phyloP scores from a whole-genome alignment of 23 red algal species.

The Porphyridium purpureum region DNA sequence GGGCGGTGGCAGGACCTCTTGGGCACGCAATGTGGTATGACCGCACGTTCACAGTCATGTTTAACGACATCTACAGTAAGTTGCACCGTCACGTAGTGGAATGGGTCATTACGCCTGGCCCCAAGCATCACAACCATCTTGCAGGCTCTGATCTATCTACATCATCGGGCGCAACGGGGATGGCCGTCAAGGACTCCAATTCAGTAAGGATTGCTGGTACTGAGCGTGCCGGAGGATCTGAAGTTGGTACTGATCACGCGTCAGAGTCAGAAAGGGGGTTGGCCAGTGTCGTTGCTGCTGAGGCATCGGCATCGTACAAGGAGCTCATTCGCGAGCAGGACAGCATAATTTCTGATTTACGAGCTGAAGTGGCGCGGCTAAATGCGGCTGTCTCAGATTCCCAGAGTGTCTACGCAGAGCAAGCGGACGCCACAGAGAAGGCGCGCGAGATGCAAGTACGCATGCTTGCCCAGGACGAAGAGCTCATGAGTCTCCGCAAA shows the following conservation, averaged over 20 bases:
- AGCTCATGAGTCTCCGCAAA: conserved; percentile 1
- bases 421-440: conserved; percentile 3
- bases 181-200: not conserved
- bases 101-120: not conserved
- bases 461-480: conserved; percentile 2
- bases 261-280: too few relatives aligned
- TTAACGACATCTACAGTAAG: conserved; percentile 33
- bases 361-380: conserved; percentile 15
- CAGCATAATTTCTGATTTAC: conserved; percentile 9
- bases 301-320: conserved; percentile 65
- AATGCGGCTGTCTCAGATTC: conserved; percentile 26
- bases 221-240: not conserved
- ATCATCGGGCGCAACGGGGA: not conserved
- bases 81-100: conserved; percentile 3
- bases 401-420: conserved; percentile 21
- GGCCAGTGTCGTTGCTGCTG: too few relatives aligned
- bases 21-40: conserved; percentile 52
- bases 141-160: too few relatives aligned
- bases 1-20: not conserved
- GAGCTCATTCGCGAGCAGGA: conserved; percentile 71
- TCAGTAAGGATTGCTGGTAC: too few relatives aligned
- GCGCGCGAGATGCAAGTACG: not conserved
- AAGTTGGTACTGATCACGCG: conserved; percentile 1
- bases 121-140: too few relatives aligned
- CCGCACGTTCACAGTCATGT: conserved; percentile 4